Base-by-base conservation (phyloP, 2,329 filamentous ascomycete genomes). In the Colletotrichum lentis region DNA sequence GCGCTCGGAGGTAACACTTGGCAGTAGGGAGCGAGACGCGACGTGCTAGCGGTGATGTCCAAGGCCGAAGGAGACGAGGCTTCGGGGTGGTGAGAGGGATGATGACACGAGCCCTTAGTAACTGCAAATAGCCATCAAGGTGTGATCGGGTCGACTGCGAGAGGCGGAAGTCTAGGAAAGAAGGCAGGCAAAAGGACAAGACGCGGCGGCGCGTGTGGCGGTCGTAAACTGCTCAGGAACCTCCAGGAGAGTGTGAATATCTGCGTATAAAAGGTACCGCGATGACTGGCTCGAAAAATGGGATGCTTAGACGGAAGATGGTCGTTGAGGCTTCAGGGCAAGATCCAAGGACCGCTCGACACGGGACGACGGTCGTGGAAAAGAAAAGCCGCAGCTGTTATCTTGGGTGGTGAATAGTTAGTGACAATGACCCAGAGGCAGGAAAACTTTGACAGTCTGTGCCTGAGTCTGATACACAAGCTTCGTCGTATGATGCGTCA, bases 381-480 rank as follows among this genome's bases (percentile, higher is more conserved):
- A 67, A 59, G 35, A 37, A 69, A 60, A 47, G 63, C 43, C 52
- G 56, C 18, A 62, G 57, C 39, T 47, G 37, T 27, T 62, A 35
- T 62, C 62, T 61, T 44, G 16, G 27, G 52, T 58, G 52, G 22
- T 53, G 11, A 31, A 53, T 24, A 18, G 63, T 69, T 57, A 69
- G 67, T 57, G 31, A 58, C 37, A 57, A 39, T 24, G 57, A 47
- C 56, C 44, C 14, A 22, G n/a, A 35, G 65, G 41, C 39, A 57
- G 16, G 27, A 69, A 69, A 67, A 67, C 62, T 67, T 62, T 66
- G 56, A 69, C 62, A 22, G 56, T 69, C 62, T 69, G 67, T 69
- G 67, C 67, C 67, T 69, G 67, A 49, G 67, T 69, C 67, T 69
- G 67, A 69, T 37, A 69, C 69, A 70, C 56, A 60, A 60, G 65